Evolutionary conservation across 371 early-diverging fungal species (phyloP).

Genomic region (Rhizopus stolonifer): DNA sequence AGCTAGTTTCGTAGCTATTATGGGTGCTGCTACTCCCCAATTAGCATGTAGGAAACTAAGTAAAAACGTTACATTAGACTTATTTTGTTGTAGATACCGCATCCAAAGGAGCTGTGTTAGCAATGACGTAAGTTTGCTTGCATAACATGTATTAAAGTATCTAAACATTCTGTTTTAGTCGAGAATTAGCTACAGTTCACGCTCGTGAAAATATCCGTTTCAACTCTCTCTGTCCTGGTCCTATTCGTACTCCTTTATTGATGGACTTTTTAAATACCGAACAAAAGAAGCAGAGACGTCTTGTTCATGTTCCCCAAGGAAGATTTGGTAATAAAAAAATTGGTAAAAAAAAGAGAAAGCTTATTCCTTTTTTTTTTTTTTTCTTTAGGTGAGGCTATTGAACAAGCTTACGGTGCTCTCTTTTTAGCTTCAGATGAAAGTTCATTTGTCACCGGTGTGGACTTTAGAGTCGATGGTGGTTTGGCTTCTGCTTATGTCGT

Average conservation of each 20-base stretch:
- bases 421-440: constrained; percentile 86
- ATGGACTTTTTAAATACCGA: constrained; percentile 87
- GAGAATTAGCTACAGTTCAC: constrained; percentile 85
- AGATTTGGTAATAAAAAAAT: constrained; percentile 62
- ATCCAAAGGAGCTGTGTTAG: constrained; percentile 86
- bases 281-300: constrained; percentile 81
- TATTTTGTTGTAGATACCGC: constrained; percentile 64
- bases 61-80: neutral
- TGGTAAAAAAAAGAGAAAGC: neutral
- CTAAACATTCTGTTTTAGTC: constrained; percentile 33
- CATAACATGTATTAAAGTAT: neutral
- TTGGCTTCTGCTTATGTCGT: constrained; percentile 76
- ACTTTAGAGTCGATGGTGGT: constrained; percentile 87
- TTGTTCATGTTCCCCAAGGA: constrained; percentile 86
- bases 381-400: constrained; percentile 76
- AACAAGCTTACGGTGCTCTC: constrained; percentile 82
- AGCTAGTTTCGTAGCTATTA: constrained; percentile 79
- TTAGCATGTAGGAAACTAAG: constrained; percentile 65
- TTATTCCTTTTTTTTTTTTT: neutral
- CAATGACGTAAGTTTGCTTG: constrained; percentile 67
- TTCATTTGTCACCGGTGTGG: constrained; percentile 82
- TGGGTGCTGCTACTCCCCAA: constrained; percentile 91
- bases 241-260: constrained; percentile 78
- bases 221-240: constrained; percentile 88
- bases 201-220: constrained; percentile 89